These are phyloP conservation scores for Rhizopogon rudus DNA, from an alignment of 768 basidiomycete species.

Conservation along the genomic window DNA sequence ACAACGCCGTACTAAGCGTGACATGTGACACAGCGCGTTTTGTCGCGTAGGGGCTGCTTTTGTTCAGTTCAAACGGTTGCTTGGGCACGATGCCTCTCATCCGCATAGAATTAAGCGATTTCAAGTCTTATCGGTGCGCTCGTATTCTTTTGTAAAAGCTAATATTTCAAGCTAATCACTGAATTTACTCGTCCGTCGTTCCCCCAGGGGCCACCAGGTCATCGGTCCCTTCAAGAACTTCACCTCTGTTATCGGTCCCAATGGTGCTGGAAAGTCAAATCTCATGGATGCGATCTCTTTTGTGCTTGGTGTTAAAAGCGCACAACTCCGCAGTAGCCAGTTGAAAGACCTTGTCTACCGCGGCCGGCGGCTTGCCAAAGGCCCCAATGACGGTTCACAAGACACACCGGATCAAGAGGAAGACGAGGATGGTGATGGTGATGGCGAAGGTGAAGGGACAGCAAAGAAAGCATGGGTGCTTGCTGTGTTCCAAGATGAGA, in stretches of 20 bases:
- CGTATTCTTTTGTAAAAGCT: neutral
- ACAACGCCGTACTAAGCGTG: neutral
- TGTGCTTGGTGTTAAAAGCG: constrained; percentile 93
- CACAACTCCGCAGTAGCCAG: constrained; percentile 88
- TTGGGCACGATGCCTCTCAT: constrained; percentile 62
- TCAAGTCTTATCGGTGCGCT: constrained; percentile 86
- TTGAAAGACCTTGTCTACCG: constrained; percentile 96
- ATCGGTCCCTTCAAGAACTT: constrained; percentile 93
- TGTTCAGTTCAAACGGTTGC: neutral
- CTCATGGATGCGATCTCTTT: constrained; percentile 99
- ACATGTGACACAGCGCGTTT: constrained; percentile 1
- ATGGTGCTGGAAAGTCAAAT: constrained; percentile 98
- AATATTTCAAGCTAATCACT: constrained; percentile 2
- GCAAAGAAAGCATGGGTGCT: constrained; percentile 95
- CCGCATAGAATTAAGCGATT: constrained; percentile 90
- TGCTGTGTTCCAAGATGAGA: constrained; percentile 78
- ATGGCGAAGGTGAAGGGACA: constrained; percentile 64
- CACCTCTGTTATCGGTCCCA: constrained; percentile 95
- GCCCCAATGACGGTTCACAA: constrained; percentile 37
- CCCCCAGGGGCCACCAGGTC: constrained; percentile 64
- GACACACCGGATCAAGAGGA: constrained; percentile 39
- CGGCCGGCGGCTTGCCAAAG: constrained; percentile 64
- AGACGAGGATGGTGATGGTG: constrained; percentile 46
- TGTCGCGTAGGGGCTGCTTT: neutral
- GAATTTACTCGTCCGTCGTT: neutral